These are phyloP conservation scores for Candida pseudoglaebosa DNA, from an alignment of 805 yeast species.

Conservation along the genomic window DNA sequence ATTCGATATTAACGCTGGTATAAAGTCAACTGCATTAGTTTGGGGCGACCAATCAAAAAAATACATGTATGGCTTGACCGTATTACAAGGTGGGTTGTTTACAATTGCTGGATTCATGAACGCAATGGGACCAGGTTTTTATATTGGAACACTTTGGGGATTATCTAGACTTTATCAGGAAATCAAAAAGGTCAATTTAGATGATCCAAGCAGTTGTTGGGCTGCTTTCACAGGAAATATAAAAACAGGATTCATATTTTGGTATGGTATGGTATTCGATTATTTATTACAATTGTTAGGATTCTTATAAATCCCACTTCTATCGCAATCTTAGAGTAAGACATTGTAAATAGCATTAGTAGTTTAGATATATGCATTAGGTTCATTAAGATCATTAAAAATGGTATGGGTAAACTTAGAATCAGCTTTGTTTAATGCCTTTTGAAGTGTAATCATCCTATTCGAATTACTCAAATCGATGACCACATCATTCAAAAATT, in stretches of 20 bases:
- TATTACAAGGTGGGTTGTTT: conserved; percentile 62
- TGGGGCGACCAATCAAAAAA: conserved; percentile 84
- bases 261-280: conserved; percentile 64
- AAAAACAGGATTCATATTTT: conserved; percentile 65
- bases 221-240: conserved; percentile 72
- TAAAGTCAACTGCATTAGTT: conserved; percentile 90
- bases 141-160: conserved; percentile 61
- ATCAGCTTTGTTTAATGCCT: conserved; percentile 28
- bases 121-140: conserved; percentile 86
- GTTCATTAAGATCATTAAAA: conserved; percentile 17
- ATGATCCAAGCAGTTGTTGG: conserved; percentile 82
- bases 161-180: conserved; percentile 63
- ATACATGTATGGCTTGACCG: conserved; percentile 59
- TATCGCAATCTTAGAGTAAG: too few relatives aligned
- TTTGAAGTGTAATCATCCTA: conserved; percentile 17
- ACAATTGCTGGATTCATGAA: conserved; percentile 67
- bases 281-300: conserved; percentile 52
- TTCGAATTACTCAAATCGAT: conserved; percentile 17
- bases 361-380: conserved; percentile 2
- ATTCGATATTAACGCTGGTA: conserved; percentile 86
- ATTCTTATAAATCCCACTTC: conserved; percentile 28
- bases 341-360: conserved; percentile 25
- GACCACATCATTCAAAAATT: conserved; percentile 20
- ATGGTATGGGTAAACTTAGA: conserved; percentile 17
- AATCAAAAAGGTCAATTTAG: conserved; percentile 72